Evolutionary conservation across 2,329 filamentous ascomycete species (phyloP).

Genomic region (Sclerotinia minor): DNA sequence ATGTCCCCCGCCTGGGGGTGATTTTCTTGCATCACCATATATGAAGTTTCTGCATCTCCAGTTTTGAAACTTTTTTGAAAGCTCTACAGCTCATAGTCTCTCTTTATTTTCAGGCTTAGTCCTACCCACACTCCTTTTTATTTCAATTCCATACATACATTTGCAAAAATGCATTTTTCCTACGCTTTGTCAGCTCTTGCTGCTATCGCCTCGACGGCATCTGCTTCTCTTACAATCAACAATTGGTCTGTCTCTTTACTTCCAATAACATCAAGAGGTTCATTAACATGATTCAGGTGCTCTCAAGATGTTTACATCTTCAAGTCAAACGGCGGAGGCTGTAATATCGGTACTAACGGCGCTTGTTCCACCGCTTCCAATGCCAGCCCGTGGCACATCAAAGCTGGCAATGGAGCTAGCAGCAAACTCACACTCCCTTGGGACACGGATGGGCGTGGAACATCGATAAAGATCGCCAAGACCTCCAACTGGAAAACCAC

Average conservation of each 20-base stretch:
- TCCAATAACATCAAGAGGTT: too few relatives aligned
- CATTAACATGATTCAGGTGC: constrained; percentile 12
- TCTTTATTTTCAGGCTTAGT: constrained; percentile 16
- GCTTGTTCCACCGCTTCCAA: constrained; percentile 11
- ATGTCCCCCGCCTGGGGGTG: neutral
- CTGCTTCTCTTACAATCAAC: constrained; percentile 23
- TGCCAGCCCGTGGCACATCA: constrained; percentile 21
- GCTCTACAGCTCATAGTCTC: constrained; percentile 17
- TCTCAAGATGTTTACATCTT: constrained; percentile 20
- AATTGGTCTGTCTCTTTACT: constrained; percentile 1
- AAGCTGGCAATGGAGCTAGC: constrained; percentile 20
- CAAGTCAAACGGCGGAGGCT: constrained; percentile 18
- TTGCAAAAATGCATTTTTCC: constrained; percentile 20
- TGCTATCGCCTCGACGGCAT: constrained; percentile 21
- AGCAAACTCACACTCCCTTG: constrained; percentile 16
- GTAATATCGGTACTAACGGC: constrained; percentile 18
- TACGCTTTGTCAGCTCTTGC: constrained; percentile 22
- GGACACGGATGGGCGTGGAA: constrained; percentile 16
- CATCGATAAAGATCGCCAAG: constrained; percentile 23
- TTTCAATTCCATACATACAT: neutral
- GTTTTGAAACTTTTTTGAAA: neutral
- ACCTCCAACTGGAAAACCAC: constrained; percentile 19
- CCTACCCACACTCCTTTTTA: constrained; percentile 20
- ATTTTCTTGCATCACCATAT: neutral
- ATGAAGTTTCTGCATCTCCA: neutral